These are phyloP conservation scores for Atalantia buxifolia DNA, from an alignment of 345 rosid species.

Conservation along the genomic window DNA sequence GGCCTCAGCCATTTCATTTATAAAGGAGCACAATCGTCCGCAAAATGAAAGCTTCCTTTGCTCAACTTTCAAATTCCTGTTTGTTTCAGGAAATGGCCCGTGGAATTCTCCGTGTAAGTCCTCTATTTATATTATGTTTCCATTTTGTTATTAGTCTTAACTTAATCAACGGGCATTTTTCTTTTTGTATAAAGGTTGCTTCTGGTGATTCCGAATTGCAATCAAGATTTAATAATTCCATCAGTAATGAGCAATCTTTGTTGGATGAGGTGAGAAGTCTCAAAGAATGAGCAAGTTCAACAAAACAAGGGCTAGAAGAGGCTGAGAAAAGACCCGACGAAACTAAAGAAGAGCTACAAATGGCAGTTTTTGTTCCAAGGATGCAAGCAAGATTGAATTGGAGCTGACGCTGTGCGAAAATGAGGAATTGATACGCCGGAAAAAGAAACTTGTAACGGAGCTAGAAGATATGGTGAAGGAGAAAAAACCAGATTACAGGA, in stretches of 20 bases:
- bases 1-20: background rate
- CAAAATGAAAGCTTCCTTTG: background rate
- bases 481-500: background rate
- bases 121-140: too few species aligned
- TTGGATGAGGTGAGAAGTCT: background rate
- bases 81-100: background rate
- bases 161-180: too few species aligned
- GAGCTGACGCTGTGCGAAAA: background rate
- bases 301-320: too few species aligned
- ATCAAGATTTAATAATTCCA: background rate
- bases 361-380: background rate
- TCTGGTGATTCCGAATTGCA: background rate
- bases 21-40: background rate
- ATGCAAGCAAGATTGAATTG: background rate
- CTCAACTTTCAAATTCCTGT: background rate
- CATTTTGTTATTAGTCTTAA: too few species aligned
- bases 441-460: background rate
- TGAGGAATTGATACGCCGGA: background rate
- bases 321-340: too few species aligned
- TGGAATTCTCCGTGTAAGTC: background rate
- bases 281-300: too few species aligned
- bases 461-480: background rate
- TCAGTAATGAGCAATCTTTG: too few species aligned
- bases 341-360: too few species aligned
- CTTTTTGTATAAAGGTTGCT: background rate